phyloP scores from a whole-genome alignment of 768 basidiomycete species.

The Suillus ampliporus region DNA sequence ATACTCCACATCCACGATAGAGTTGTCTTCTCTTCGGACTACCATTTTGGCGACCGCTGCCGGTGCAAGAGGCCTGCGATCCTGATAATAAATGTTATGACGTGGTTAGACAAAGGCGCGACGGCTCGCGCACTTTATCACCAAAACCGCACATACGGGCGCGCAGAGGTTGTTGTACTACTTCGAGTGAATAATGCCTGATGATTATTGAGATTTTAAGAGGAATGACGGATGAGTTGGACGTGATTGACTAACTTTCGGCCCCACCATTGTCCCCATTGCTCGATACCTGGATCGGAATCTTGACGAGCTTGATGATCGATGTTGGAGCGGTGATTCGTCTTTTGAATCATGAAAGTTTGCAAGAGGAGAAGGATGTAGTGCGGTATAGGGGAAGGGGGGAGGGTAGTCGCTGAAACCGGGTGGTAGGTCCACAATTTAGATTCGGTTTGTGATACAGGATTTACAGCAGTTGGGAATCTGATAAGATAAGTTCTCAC shows the following conservation, averaged over 20 bases:
- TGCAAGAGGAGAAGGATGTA: background rate
- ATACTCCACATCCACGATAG: slow-evolving; percentile 76
- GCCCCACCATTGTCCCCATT: slow-evolving; percentile 76
- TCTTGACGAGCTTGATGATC: slow-evolving; percentile 28
- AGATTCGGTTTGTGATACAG: slow-evolving; percentile 14
- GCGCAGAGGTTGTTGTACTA: slow-evolving; percentile 87
- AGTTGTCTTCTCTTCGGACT: slow-evolving; percentile 69
- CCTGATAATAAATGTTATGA: slow-evolving; percentile 51
- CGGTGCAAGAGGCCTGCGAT: slow-evolving; percentile 90
- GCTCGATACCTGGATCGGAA: slow-evolving; percentile 51
- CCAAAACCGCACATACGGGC: slow-evolving; percentile 98
- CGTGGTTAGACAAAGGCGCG: slow-evolving; percentile 17
- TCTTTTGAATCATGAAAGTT: slow-evolving; percentile 69
- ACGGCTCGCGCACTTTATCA: slow-evolving; percentile 71
- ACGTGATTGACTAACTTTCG: slow-evolving; percentile 53
- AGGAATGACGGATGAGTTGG: slow-evolving; percentile 8
- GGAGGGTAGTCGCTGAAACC: slow-evolving; percentile 7
- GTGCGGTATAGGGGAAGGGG: slow-evolving; percentile 7
- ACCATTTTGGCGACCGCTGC: slow-evolving; percentile 89
- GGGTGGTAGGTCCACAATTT: slow-evolving; percentile 10
- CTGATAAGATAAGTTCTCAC: slow-evolving; percentile 43
- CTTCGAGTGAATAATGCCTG: slow-evolving; percentile 83
- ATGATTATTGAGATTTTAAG: slow-evolving; percentile 12
- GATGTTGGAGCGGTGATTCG: slow-evolving; percentile 47
- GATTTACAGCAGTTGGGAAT: slow-evolving; percentile 26